A percentile compares a stretch with the other conserved stretches of the same genome.
Evolutionary conservation across 1,284 basidiomycete genomes (phyloP).

Genomic region (Leucoagaricus sp.): DNA sequence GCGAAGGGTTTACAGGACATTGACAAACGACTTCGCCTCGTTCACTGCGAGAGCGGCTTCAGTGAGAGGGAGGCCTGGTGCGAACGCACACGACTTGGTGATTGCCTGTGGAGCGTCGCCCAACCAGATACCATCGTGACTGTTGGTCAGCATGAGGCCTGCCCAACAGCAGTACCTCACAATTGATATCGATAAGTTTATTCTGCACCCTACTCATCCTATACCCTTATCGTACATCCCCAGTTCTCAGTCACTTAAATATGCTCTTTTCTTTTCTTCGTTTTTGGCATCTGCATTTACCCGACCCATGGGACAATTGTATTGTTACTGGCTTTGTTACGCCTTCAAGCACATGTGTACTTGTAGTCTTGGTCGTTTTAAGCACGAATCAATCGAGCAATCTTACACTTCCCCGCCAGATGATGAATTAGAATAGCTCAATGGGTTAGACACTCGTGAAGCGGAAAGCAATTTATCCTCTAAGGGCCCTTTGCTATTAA

Average conservation of each 20-base stretch:
- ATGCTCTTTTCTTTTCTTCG: background rate
- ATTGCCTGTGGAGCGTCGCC: constrained; percentile 12
- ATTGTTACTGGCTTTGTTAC: background rate
- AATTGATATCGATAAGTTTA: too few relatives aligned
- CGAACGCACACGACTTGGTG: constrained; percentile 7
- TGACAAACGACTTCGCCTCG: constrained; percentile 11
- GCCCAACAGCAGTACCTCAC: background rate
- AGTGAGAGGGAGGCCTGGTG: constrained; percentile 10
- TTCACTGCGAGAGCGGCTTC: constrained; percentile 8
- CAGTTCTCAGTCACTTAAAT: background rate
- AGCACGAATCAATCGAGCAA: background rate
- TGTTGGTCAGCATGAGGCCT: background rate
- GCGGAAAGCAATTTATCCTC: background rate
- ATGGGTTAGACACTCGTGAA: too few relatives aligned
- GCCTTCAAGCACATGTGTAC: too few relatives aligned
- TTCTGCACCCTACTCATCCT: too few relatives aligned
- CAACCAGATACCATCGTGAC: constrained; percentile 8
- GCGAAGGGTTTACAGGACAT: constrained; percentile 9
- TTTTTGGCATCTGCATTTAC: too few relatives aligned
- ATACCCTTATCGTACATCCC: too few relatives aligned
- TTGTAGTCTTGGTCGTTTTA: background rate
- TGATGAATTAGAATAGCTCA: too few relatives aligned
- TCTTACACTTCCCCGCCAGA: background rate
- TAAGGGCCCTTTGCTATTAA: background rate
- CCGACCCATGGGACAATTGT: background rate